Percentiles rank a stretch among this genome's conserved stretches.
These are phyloP conservation scores for Daedaleopsis nitida DNA, from an alignment of 768 basidiomycete species.

Conservation along the genomic window DNA sequence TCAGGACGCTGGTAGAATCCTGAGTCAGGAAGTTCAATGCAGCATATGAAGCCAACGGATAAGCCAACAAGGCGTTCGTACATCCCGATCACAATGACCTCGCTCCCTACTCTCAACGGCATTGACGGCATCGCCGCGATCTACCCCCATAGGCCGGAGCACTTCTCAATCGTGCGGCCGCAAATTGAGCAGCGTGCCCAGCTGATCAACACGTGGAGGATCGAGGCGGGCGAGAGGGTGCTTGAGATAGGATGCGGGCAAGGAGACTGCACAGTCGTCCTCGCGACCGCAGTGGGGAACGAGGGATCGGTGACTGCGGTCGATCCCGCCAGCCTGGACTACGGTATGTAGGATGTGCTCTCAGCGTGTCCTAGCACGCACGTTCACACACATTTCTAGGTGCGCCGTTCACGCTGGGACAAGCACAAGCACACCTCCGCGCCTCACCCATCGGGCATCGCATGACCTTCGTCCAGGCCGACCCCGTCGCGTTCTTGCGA, in stretches of 20 bases:
- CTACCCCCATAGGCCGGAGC: constrained; percentile 12
- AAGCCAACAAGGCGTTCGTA: too few relatives aligned
- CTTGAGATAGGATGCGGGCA: constrained; percentile 46
- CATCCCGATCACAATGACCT: too few relatives aligned
- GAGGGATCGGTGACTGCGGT: constrained; percentile 40
- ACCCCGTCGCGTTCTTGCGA: constrained; percentile 33
- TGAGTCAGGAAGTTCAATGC: too few relatives aligned
- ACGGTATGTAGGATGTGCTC: constrained; percentile 33
- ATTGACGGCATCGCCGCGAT: constrained; percentile 22
- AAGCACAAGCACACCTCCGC: constrained; percentile 39
- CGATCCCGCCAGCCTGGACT: constrained; percentile 40
- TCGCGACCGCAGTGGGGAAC: constrained; percentile 38
- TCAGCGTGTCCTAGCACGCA: background rate
- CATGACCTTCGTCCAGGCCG: constrained; percentile 36
- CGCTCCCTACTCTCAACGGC: background rate
- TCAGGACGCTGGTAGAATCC: too few relatives aligned
- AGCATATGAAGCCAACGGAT: background rate
- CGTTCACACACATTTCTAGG: constrained; percentile 24
- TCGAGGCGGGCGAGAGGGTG: constrained; percentile 32
- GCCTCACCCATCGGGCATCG: constrained; percentile 34
- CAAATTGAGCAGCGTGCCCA: constrained; percentile 36
- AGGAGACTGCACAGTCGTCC: constrained; percentile 40
- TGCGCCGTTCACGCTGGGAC: constrained; percentile 37
- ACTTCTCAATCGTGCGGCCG: constrained; percentile 13
- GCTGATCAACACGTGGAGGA: constrained; percentile 33